Base-by-base conservation (phyloP, 305 asterid species). In the Vinca major region DNA sequence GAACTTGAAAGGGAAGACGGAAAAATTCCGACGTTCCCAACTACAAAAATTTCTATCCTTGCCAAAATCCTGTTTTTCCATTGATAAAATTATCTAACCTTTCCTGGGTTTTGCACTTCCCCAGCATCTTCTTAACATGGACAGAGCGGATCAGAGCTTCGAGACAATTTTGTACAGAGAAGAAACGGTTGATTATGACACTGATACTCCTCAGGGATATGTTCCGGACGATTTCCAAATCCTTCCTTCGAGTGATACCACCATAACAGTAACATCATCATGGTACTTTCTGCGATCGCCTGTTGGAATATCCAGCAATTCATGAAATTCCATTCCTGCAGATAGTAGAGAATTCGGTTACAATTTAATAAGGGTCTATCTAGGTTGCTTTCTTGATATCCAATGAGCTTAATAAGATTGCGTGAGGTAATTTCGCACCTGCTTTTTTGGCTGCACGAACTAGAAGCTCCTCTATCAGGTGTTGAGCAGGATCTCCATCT, bases 401-500 rank as follows among this genome's bases (percentile, higher is more conserved):
- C n/a, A n/a, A n/a, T n/a, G n/a, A n/a, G n/a, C 58, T 52, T 5
- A 62, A 48, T 21, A 62, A 69, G 43, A 49, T 51, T 19, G 50
- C 13, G 50, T 62, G 11, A 57, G 10, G 33, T 56, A 67, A 80
- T 62, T 7, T 33, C 75, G 37, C 82, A 92, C 98, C 98, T 79
- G 98, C 97, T 87, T 92, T 92, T 83, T 85, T 88, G 67, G 98
- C 98, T 68, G 98, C 97, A 77, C 98, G 98, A 71, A 79, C 78
- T 9, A 92, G 86, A 73, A 90, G 96, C 83, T 90, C 98, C 86
- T 90, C 97, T 67, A 92, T 86, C 45, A 90, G 85, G 83, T 92
- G 95, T 76, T 92, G 97, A 66, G 98, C 98, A 62, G 98, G 98
- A 75, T 92, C 98, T 57, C 98, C 98, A 73, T 92, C 98, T 51